A percentile compares a stretch with the other conserved stretches of the same genome.
Evolutionary conservation across 768 basidiomycete genomes (phyloP).

Genomic region (Tulasnella sp.): DNA sequence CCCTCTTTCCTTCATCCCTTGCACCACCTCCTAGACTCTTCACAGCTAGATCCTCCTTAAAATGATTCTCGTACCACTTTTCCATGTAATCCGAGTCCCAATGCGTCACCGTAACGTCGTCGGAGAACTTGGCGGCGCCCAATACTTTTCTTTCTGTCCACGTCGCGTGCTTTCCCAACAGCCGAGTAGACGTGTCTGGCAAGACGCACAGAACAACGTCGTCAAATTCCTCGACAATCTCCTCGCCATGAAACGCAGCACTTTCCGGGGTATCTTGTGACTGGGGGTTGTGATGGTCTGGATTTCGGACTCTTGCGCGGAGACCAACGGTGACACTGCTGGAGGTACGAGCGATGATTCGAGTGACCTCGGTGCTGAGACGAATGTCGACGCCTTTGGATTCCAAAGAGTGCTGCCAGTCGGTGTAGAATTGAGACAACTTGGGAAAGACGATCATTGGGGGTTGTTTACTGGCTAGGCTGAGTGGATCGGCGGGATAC

Average conservation of each 20-base stretch:
- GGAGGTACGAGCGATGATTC: constrained; percentile 19
- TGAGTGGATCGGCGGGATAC: constrained; percentile 42
- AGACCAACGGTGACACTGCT: constrained; percentile 16
- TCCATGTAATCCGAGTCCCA: constrained; percentile 52
- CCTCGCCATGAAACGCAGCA: constrained; percentile 42
- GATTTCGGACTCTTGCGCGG: constrained; percentile 19
- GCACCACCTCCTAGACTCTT: background rate
- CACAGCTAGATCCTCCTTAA: constrained; percentile 8
- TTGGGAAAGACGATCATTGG: constrained; percentile 48
- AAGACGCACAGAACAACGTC: constrained; percentile 53
- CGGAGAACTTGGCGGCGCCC: constrained; percentile 49
- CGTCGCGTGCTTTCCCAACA: constrained; percentile 49
- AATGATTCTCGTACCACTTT: constrained; percentile 27
- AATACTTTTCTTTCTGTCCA: constrained; percentile 50
- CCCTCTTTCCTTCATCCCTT: constrained; percentile 12
- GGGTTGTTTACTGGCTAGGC: constrained; percentile 45
- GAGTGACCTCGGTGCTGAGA: constrained; percentile 25
- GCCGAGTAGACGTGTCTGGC: constrained; percentile 51
- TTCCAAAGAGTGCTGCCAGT: constrained; percentile 42
- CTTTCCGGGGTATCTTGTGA: constrained; percentile 43
- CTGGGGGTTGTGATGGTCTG: constrained; percentile 35
- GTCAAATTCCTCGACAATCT: constrained; percentile 47
- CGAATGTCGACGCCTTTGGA: constrained; percentile 33
- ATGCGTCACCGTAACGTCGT: constrained; percentile 58
- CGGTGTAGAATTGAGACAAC: constrained; percentile 44